Evolutionary conservation across 768 basidiomycete species (phyloP), one percentile per base, ranked within the genome.

Genomic region (Hygrophorus pudorinus): DNA sequence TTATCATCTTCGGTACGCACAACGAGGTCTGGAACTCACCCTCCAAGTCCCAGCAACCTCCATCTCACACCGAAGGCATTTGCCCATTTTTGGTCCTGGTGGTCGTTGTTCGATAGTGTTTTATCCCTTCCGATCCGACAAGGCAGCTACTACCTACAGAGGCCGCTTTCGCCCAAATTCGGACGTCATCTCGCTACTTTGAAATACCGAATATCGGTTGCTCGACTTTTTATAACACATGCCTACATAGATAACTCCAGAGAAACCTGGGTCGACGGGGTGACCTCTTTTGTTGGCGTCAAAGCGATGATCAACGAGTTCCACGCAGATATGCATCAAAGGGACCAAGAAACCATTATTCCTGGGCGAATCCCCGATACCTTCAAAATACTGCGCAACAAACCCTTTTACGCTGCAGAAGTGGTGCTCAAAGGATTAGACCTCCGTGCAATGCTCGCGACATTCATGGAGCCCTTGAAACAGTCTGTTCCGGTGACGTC

Each of bases 31-130:
- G 59, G 53, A 49, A 50, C 49, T 6, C 24, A 24, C 7, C 51
- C 50, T 10, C 55, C 55, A 5, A 58, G 62, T 29, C 66, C 75
- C 28, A 93, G 81, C 63, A 86, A 75, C 52, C 65, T 97, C 44
- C 85, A 98, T 60, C 74, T 94, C 27, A 87, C 84, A 2, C 89
- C 92, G 0, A 81, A 83, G 51, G 70, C 78, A 2, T 91, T 90
- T 53, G 71, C 86, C 1, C 87, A 91, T 60, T 98, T 98, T 64
- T 88, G 84, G 76, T 74, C 82, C 1, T 96, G 92, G 93, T 93
- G 87, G 76, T 68, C 71, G 31, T 66, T 92, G 3, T 98, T 97
- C 55, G 83, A 92, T 55, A 70, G 78, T 41, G 71, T 71, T 8
- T 65, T 89, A 47, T 81, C 86, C 1, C 68, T 94, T 7, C 91